Conservation (phyloP, 164 flowering plant species). For the Liriodendron chinense region DNA sequence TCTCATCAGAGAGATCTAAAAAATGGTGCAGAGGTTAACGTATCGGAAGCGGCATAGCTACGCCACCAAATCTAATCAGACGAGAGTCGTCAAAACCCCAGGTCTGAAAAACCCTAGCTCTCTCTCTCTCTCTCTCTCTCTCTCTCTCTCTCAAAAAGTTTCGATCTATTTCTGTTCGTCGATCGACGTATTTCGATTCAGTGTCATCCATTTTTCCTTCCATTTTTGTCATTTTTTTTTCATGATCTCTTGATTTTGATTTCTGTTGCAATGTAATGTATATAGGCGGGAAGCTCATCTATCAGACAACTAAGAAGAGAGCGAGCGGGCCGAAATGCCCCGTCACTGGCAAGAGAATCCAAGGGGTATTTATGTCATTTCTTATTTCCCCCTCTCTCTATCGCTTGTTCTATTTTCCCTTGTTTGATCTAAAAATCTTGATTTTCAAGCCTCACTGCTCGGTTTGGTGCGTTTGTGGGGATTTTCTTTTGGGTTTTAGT, state of each 20-base stretch:
- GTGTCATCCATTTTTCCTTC: neutral
- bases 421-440: neutral
- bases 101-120: conserved; percentile 9
- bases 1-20: conserved; percentile 2
- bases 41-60: conserved; percentile 48
- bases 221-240: neutral
- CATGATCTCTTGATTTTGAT: neutral
- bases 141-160: neutral
- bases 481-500: neutral
- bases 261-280: neutral
- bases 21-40: conserved; percentile 46
- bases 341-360: conserved; percentile 62
- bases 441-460: neutral
- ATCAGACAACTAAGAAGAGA: conserved; percentile 51
- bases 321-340: conserved; percentile 63
- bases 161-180: neutral
- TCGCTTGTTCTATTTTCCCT: neutral
- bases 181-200: neutral
- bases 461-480: neutral
- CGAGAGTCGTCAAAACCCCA: conserved; percentile 46
- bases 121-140: neutral
- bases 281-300: conserved; percentile 46
- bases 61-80: conserved; percentile 52
- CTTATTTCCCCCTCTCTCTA: neutral
- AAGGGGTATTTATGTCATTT: conserved; percentile 38